These are phyloP conservation scores for Solanum phureja DNA, from an alignment of 257 asterid genomes.

Conservation along the genomic window DNA sequence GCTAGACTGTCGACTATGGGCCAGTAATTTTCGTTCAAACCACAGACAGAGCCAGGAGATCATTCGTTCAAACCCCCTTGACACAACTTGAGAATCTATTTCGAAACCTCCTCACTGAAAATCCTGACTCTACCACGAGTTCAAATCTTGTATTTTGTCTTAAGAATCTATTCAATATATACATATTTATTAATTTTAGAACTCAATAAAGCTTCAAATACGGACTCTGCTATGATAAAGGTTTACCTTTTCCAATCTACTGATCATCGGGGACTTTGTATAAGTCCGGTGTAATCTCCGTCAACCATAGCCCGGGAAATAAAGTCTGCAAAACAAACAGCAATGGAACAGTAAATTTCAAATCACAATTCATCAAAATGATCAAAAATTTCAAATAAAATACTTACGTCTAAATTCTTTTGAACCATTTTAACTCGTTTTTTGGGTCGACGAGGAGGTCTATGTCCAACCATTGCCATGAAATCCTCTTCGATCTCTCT, in stretches of 20 bases:
- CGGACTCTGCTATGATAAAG: background rate
- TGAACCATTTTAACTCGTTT: slow-evolving; percentile 42
- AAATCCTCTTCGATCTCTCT: slow-evolving; percentile 62
- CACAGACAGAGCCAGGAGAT: background rate
- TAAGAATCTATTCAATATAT: background rate
- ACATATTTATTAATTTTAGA: background rate
- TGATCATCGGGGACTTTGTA: slow-evolving; percentile 15
- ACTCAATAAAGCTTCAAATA: background rate
- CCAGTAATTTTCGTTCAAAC: background rate
- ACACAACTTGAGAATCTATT: background rate
- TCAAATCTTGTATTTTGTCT: background rate
- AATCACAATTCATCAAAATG: background rate
- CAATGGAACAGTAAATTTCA: background rate
- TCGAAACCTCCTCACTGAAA: background rate
- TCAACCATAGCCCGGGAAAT: slow-evolving; percentile 17
- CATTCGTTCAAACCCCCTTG: background rate
- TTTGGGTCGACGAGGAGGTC: slow-evolving; percentile 67
- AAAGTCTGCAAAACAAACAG: background rate
- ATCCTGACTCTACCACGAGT: background rate
- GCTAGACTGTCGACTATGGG: background rate
- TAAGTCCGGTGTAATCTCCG: slow-evolving; percentile 9
- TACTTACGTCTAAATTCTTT: slow-evolving; percentile 51
- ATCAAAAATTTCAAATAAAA: background rate
- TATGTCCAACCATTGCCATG: slow-evolving; percentile 36
- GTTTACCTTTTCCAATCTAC: background rate